Base-by-base conservation (phyloP, 371 early-diverging fungal genomes). In the Mucor velutinosus region DNA sequence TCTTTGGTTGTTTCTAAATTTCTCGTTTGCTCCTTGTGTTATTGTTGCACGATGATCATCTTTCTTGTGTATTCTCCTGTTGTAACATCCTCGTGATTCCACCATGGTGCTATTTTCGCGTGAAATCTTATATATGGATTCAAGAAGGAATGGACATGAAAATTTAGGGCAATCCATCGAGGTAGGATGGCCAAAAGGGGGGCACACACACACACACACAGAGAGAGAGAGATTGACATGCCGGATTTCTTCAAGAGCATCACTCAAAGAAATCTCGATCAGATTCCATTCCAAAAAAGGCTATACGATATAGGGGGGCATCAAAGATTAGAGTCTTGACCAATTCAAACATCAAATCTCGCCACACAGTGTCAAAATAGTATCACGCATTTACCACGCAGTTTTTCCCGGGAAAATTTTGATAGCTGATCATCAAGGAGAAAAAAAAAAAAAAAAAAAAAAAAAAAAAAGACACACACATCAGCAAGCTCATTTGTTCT, bases 291-390 rank as follows among this genome's bases (percentile, higher is more conserved):
- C 53, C 27, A 23, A 53, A 53, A 53, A 53, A 25, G 25, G 53
- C 14, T 53, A 53, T 53, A 53, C 53, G 23, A 25, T 53, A 14
- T 25, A 53, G 27, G 27, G 27, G 27, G 27, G 15, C 53, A 53
- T 33, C 33, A 35, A 12, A 25, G 27, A 41, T 53, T 47, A 8
- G 47, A 53, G 27, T 27, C 53, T 27, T 27, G 27, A 23, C 53
- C 53, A 53, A 17, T 21, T 27, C 27, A 53, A 53, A 53, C 53
- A 53, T 53, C 53, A 53, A 27, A 53, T 53, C 53, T 53, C 53
- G 53, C 53, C 53, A 53, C 53, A 53, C 53, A 14, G 23, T 27
- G 23, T 27, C 53, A 53, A 53, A 25, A 15, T 53, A 25, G 7
- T 25, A 51, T 25, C 49, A 23, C 49, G 49, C 49, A 49, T 47